Percentiles rank a stretch among this genome's conserved stretches.
Conservation (phyloP, 2,329 filamentous ascomycete species). For the Ustilaginoidea virens region DNA sequence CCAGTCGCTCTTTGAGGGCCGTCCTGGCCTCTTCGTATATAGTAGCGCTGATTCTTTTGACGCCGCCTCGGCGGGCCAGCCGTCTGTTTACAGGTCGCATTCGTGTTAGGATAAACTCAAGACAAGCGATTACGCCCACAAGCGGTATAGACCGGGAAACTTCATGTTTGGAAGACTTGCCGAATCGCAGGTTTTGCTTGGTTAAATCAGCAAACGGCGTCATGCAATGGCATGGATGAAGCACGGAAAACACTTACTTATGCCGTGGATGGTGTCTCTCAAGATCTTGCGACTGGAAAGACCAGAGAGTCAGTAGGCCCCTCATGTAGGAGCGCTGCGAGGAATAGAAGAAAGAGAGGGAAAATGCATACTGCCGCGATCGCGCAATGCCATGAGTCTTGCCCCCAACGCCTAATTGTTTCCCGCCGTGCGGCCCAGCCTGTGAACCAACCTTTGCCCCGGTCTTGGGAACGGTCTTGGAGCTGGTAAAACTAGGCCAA, state of each 20-base stretch:
- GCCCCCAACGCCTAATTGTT: too few species aligned
- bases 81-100: constrained; percentile 42
- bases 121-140: neutral
- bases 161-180: neutral
- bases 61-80: constrained; percentile 58
- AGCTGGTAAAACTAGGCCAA: too few species aligned
- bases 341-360: too few species aligned
- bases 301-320: too few species aligned
- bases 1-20: constrained; percentile 34
- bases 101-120: too few species aligned
- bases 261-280: constrained; percentile 6
- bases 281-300: constrained; percentile 8
- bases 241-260: constrained; percentile 4
- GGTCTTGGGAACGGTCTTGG: too few species aligned
- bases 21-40: constrained; percentile 49
- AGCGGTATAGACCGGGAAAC: neutral
- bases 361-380: too few species aligned
- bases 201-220: neutral
- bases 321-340: too few species aligned
- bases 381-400: too few species aligned
- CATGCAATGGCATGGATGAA: neutral
- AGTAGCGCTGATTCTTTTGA: constrained; percentile 51
- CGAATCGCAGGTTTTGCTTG: constrained; percentile 4
- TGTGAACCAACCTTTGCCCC: too few species aligned
- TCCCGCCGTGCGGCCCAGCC: too few species aligned